A percentile compares a stretch with the other conserved stretches of the same genome.
phyloP scores from a whole-genome alignment of 1,139 yeast species.

The Yamadazyma dendronema region DNA sequence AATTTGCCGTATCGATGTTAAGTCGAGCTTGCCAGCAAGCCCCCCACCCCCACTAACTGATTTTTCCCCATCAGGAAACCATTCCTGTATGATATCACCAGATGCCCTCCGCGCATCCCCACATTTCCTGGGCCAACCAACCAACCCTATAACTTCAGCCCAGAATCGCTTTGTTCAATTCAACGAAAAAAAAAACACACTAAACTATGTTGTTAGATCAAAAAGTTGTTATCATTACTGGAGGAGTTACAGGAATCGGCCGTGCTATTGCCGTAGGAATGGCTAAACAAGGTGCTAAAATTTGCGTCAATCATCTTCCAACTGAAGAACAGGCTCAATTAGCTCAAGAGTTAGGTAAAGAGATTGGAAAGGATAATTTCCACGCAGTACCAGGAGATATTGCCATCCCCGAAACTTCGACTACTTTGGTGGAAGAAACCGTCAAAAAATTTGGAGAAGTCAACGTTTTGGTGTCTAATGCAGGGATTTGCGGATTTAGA shows the following conservation, averaged over 20 bases:
- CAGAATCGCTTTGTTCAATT: too few species aligned
- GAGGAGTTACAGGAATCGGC: conserved; percentile 31
- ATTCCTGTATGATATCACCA: too few species aligned
- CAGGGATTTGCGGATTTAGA: conserved; percentile 30
- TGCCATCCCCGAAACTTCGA: conserved; percentile 35
- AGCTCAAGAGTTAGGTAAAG: conserved; percentile 18
- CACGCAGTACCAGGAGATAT: conserved; percentile 44
- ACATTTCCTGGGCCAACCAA: neutral
- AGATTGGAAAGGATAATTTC: conserved; percentile 20
- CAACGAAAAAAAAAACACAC: too few species aligned
- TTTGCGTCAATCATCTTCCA: conserved; percentile 23
- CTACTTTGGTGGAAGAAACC: conserved; percentile 28
- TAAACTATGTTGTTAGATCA: conserved; percentile 11
- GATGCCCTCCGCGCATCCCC: conserved; percentile 1
- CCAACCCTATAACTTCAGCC: too few species aligned
- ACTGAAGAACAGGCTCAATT: conserved; percentile 21
- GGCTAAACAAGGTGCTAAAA: conserved; percentile 20
- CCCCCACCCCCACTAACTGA: too few species aligned
- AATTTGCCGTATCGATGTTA: neutral
- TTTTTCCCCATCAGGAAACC: too few species aligned
- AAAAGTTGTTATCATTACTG: conserved; percentile 26
- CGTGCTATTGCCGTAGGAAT: conserved; percentile 21
- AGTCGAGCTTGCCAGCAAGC: too few species aligned
- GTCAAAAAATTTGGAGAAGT: conserved; percentile 38
- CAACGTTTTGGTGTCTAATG: conserved; percentile 44